Evolutionary conservation across 2,329 filamentous ascomycete species (phyloP).

Genomic region (Beauveria medogensis): DNA sequence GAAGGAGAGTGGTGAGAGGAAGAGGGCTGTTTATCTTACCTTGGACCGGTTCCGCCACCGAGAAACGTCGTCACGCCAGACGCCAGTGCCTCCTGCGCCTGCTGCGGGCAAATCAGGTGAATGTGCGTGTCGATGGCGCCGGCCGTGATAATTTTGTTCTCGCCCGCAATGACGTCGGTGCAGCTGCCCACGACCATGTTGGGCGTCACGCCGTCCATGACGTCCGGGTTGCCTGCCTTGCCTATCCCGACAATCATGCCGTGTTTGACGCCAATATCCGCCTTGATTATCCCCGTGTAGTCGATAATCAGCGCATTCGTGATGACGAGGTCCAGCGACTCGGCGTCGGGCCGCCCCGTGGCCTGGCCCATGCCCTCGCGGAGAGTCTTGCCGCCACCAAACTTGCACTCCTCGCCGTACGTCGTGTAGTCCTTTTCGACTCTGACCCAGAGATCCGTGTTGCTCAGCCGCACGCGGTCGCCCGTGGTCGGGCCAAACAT

Average conservation of each 20-base stretch:
- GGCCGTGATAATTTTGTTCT: conserved; percentile 84
- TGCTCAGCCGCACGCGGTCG: conserved; percentile 72
- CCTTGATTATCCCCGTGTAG: conserved; percentile 90
- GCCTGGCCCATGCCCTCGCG: conserved; percentile 95
- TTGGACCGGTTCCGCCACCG: conserved; percentile 86
- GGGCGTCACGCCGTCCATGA: conserved; percentile 79
- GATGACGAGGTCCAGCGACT: conserved; percentile 76
- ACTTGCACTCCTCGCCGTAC: conserved; percentile 91
- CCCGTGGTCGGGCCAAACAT: conserved; percentile 95
- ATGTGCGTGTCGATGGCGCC: conserved; percentile 87
- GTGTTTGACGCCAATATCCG: conserved; percentile 87
- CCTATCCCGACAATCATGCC: conserved; percentile 83
- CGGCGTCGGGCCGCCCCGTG: conserved; percentile 61
- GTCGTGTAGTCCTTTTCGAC: conserved; percentile 78
- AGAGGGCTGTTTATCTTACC: conserved; percentile 33
- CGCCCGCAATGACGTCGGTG: conserved; percentile 86
- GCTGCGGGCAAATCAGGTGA: conserved; percentile 92
- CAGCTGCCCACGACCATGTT: conserved; percentile 77
- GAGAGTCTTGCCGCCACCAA: conserved; percentile 89
- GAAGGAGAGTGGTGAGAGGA: not conserved
- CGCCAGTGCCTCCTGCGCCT: conserved; percentile 73
- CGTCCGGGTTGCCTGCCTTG: conserved; percentile 93
- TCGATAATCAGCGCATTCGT: conserved; percentile 87
- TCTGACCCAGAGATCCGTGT: conserved; percentile 82
- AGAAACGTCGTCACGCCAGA: conserved; percentile 86